phyloP scores from a whole-genome alignment of 106 monocot genomes.

The Amphibolis antarctica region DNA sequence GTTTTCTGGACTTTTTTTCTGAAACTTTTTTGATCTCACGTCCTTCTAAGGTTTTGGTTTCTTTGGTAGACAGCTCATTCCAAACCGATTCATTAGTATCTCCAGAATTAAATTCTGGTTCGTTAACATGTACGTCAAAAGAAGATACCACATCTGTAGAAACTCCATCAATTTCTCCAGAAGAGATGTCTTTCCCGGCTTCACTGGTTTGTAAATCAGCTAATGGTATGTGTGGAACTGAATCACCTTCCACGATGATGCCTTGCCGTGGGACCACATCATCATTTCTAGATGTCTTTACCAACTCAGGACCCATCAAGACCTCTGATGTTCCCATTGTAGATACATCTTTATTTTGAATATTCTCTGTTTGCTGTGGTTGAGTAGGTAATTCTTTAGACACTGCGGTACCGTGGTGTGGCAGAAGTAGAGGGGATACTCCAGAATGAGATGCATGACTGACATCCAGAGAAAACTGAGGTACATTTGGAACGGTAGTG shows the following conservation, averaged over 20 bases:
- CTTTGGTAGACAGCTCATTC: conserved; percentile 20
- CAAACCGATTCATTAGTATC: conserved; percentile 1
- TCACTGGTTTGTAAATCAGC: conserved; percentile 8
- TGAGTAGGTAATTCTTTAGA: conserved; percentile 16
- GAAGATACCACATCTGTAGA: conserved; percentile 7
- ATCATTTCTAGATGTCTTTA: background rate
- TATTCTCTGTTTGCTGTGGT: conserved; percentile 1
- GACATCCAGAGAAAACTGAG: conserved; percentile 19
- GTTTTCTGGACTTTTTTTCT: conserved; percentile 83
- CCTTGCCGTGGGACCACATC: background rate
- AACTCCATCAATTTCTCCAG: conserved; percentile 8
- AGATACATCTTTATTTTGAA: conserved; percentile 1
- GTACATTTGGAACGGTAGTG: conserved; percentile 13
- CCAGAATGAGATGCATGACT: conserved; percentile 6
- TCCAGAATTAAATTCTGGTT: conserved; percentile 24
- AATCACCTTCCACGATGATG: background rate
- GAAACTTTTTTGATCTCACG: conserved; percentile 43
- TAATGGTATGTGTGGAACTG: background rate
- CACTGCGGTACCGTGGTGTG: conserved; percentile 20
- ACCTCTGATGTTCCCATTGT: background rate
- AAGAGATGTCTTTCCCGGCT: background rate
- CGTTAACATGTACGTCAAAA: conserved; percentile 21
- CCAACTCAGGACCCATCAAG: background rate
- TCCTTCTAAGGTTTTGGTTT: conserved; percentile 20
- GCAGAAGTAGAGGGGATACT: conserved; percentile 16